Conservation (phyloP, 306 rosid genomes). For the Echinosophora koreensis region DNA sequence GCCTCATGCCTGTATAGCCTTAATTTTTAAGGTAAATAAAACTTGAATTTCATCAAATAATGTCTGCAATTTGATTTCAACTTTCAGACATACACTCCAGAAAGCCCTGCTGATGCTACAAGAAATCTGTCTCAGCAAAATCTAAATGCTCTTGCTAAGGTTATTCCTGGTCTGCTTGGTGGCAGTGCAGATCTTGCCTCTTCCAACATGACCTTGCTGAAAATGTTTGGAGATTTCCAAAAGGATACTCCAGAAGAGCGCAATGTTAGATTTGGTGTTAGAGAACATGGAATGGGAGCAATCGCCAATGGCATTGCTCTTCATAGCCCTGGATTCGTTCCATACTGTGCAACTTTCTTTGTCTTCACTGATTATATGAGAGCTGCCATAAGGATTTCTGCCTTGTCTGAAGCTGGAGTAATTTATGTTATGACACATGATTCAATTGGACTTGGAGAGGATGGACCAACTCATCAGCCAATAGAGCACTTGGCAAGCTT, state of each 20-base stretch:
- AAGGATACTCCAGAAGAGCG: constrained; percentile 96
- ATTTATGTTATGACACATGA: constrained; percentile 98
- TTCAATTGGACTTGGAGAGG: constrained; percentile 99
- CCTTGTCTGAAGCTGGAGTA: constrained; percentile 80
- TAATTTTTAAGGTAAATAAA: constrained; percentile 3
- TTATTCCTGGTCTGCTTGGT: constrained; percentile 93
- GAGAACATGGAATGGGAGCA: constrained; percentile 99
- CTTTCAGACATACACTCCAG: constrained; percentile 90
- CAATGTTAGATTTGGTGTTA: constrained; percentile 93
- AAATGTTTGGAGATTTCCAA: constrained; percentile 90
- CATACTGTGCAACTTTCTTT: constrained; percentile 98
- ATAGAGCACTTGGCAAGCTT: constrained; percentile 98
- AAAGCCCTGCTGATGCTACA: constrained; percentile 92
- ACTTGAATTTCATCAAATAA: neutral
- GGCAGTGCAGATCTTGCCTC: constrained; percentile 99
- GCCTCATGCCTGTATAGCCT: constrained; percentile 28
- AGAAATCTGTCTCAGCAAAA: constrained; percentile 85
- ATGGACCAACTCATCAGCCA: constrained; percentile 99
- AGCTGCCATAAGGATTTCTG: constrained; percentile 96
- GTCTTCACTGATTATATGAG: constrained; percentile 99
- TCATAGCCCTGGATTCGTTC: constrained; percentile 93
- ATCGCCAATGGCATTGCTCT: constrained; percentile 88
- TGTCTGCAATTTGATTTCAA: constrained; percentile 35
- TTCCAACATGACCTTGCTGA: constrained; percentile 95
- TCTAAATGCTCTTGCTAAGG: constrained; percentile 87